Base-by-base conservation (phyloP, 495 filamentous ascomycete genomes). In the Aspergillus sclerotioniger region DNA sequence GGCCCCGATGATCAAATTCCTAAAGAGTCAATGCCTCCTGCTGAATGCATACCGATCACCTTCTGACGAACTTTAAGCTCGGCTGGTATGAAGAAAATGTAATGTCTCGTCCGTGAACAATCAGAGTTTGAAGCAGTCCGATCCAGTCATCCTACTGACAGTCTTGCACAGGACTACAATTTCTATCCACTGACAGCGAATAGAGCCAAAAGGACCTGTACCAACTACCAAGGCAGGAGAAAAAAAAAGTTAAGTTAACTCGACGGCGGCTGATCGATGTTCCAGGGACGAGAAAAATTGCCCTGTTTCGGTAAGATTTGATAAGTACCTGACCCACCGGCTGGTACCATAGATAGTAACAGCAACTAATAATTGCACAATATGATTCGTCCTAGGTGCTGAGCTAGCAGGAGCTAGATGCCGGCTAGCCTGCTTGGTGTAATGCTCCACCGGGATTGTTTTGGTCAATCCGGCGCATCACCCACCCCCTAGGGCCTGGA, bases 301-400 rank as follows among this genome's bases (percentile, higher is more conserved):
- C 46, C 16, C 52, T 54, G 47, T 56, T 56, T 35, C 54, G 51
- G 57, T 52, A 54, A 49, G 45, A 49, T 49, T 31, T 19, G 51
- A 39, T 20, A 28, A 55, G 58, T 55, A 43, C 46, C 52, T 51
- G 58, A 46, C 53, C 58, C 53, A 56, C 52, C 15, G 15, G 5
- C n/a, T 21, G 15, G 46, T 56, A 45, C 58, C 58, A 60, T 60
- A 60, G 46, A 60, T 60, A 56, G 58, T 45, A 56, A 60, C 58
- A 56, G 43, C 29, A 41, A 28, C 58, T 55, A 50, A 51, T 32
- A 45, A 60, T 39, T 29, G 58, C 28, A 49, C 45, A 32, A 45
- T 52, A 9, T 56, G 58, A 60, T 60, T 60, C 54, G 57, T 49
- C 37, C 49, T 39, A 35, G 54, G 15, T 39, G 19, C 13, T 25